Percentiles rank a stretch among this genome's conserved stretches.
These are phyloP conservation scores for Colletotrichum eleusines DNA, from an alignment of 2,329 filamentous ascomycete genomes.

Conservation along the genomic window DNA sequence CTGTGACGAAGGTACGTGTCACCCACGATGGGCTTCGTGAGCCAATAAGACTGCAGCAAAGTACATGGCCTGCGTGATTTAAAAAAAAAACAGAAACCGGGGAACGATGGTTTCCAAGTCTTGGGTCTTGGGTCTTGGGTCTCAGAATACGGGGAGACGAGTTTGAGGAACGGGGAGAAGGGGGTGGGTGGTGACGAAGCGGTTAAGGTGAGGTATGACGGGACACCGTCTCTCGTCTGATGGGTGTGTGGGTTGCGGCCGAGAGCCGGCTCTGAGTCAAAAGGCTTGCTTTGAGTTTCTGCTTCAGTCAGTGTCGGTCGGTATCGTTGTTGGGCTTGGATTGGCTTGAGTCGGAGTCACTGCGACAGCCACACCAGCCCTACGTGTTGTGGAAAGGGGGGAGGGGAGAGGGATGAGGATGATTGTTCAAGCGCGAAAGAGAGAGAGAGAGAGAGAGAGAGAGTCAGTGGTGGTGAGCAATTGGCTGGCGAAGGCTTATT, in stretches of 20 bases:
- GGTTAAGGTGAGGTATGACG: conserved; percentile 2
- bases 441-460: no score
- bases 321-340: neutral
- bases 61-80: conserved; percentile 5
- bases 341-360: neutral
- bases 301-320: conserved; percentile 20
- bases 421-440: conserved; percentile 16
- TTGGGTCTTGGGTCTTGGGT: neutral
- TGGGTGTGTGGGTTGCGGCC: neutral
- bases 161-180: conserved; percentile 2
- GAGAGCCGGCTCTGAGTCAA: conserved; percentile 31
- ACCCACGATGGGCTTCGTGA: conserved; percentile 24
- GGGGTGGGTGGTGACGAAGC: conserved; percentile 21
- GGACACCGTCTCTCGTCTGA: conserved; percentile 10
- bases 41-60: conserved; percentile 17
- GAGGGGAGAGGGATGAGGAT: neutral
- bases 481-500: conserved; percentile 30
- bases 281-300: conserved; percentile 40
- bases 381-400: conserved; percentile 37
- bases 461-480: conserved; percentile 24
- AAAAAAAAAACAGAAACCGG: neutral
- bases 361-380: conserved; percentile 33
- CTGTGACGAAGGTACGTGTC: conserved; percentile 36
- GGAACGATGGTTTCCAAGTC: neutral
- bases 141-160: conserved; percentile 18